Conservation (phyloP, 176 grass and related monocot genomes). For the Oryza meridionalis region DNA sequence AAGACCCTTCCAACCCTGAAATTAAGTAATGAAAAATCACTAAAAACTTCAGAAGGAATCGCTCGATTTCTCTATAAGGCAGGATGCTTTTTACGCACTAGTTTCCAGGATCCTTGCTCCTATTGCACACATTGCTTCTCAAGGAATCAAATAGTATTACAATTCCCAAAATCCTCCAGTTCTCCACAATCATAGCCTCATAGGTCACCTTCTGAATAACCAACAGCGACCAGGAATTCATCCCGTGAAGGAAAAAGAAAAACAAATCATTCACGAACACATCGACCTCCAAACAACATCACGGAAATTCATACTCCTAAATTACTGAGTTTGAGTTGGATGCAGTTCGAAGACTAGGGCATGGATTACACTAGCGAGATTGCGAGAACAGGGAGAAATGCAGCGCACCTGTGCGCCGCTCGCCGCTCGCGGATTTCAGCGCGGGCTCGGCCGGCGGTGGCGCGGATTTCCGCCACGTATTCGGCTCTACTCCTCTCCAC, state of each 20-base stretch:
- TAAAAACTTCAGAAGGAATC: not conserved
- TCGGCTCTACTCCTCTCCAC: not conserved
- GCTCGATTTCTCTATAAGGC: not conserved
- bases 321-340: not conserved
- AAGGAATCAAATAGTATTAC: not conserved
- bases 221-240: not conserved
- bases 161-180: not conserved
- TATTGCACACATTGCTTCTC: conserved; percentile 16
- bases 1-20: not conserved
- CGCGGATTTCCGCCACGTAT: not conserved
- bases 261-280: conserved; percentile 13
- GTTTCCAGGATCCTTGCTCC: not conserved
- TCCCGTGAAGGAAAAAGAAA: not conserved
- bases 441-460: not conserved
- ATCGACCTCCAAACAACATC: not conserved
- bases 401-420: not conserved
- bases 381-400: conserved; percentile 1
- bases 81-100: not conserved
- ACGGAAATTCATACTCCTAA: not conserved
- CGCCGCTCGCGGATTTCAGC: not conserved
- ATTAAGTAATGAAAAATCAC: not conserved
- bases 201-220: not conserved
- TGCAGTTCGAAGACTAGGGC: not conserved
- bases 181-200: not conserved
- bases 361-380: not conserved